phyloP scores from a whole-genome alignment of 2,329 filamentous ascomycete species.

The Xylaria hypoxylon region DNA sequence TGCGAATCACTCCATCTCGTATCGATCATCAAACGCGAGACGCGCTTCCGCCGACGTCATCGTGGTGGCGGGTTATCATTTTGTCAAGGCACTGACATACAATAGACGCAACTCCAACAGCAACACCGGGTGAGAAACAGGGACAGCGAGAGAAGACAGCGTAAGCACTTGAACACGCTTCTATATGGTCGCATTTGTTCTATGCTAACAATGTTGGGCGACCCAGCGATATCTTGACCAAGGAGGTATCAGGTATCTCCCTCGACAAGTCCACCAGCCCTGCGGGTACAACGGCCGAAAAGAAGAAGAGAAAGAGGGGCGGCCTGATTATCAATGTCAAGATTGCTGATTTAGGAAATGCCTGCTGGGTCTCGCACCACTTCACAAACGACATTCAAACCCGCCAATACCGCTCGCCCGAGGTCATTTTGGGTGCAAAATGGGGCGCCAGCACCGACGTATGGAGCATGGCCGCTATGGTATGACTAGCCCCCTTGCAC shows the following conservation, averaged over 20 bases:
- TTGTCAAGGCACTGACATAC: conserved; percentile 43
- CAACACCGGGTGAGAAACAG: conserved; percentile 73
- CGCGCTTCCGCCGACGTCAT: background rate
- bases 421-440: conserved; percentile 95
- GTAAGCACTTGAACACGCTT: conserved; percentile 66
- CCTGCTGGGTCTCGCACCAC: conserved; percentile 98
- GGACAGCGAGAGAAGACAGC: conserved; percentile 92
- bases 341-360: conserved; percentile 97
- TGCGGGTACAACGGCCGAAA: conserved; percentile 63
- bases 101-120: conserved; percentile 56
- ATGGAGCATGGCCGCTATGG: conserved; percentile 99
- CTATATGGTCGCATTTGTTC: background rate
- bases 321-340: conserved; percentile 89
- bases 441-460: conserved; percentile 99
- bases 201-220: conserved; percentile 25
- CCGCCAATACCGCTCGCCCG: conserved; percentile 94
- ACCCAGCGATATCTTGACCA: conserved; percentile 83
- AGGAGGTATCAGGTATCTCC: conserved; percentile 94
- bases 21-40: background rate
- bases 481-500: conserved; percentile 59
- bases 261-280: conserved; percentile 74
- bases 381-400: conserved; percentile 99
- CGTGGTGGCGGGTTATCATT: background rate
- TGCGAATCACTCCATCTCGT: background rate
- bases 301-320: conserved; percentile 72